Base-by-base conservation (phyloP, 768 basidiomycete species). In the Daedaleopsis nitida region DNA sequence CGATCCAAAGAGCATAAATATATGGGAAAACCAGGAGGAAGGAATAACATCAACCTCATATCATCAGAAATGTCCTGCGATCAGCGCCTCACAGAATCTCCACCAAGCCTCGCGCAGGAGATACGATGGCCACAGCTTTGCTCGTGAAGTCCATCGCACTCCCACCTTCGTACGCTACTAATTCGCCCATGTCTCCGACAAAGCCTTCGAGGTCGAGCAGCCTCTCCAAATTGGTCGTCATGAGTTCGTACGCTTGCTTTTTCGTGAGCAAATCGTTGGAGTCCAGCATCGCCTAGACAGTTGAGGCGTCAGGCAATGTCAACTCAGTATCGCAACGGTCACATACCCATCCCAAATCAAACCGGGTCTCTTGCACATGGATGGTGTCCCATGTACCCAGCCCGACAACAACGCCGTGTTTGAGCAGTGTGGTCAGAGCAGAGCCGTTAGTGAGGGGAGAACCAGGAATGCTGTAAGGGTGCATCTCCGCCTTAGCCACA, bases 381-480 rank as follows among this genome's bases (percentile, higher is more conserved):
- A 68, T 66, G 5, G 69, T 73, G 9, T 78, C 73, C n/a, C 44
- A 51, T 3, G 80, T 61, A 19, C 86, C 88, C 19, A 91, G 68
- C 0, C 79, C 88, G 9, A 89, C 83, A 19, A 84, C 84, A 3
- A 95, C 86, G 7, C 85, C 83, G 32, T 85, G 78, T 5, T 77
- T 71, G 13, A 88, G 72, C 35, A 94, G 77, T 1, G 74, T 78
- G 7, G 79, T 77, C 9, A 89, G 72, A 0, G 85, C 74, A 1
- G 82, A 87, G 6, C 87, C 77, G 19, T 77, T 73, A 1, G 88
- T 81, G 32, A 87, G 70, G 0, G 92, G 92, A 1, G 87, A 86
- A 1, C 92, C 92, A 6, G 89, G 83, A 47, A 86, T 70, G 71
- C 87, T 84, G 65, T 43, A 39, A 37, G 42, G 39, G 23, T 17